Evolutionary conservation across 805 yeast species (phyloP).

Genomic region (Wickerhamiella australiensis): DNA sequence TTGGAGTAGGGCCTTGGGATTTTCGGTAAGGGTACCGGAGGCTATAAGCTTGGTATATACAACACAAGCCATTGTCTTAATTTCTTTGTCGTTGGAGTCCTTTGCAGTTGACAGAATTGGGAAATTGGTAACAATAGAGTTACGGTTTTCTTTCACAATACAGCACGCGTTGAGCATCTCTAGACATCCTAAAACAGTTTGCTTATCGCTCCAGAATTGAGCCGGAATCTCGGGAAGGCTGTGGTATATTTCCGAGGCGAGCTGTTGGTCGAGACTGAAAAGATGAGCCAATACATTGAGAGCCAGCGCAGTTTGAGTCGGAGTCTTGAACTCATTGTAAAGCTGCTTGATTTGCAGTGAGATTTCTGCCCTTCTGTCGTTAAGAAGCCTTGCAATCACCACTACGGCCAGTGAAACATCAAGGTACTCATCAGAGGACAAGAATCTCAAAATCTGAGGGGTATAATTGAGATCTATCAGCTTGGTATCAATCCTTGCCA

Average conservation of each 20-base stretch:
- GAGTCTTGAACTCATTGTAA: slow-evolving; percentile 1
- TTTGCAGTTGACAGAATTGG: slow-evolving; percentile 21
- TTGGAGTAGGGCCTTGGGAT: slow-evolving; percentile 16
- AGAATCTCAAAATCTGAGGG: slow-evolving; percentile 9
- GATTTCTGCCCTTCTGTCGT: not conserved
- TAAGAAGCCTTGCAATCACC: slow-evolving; percentile 8
- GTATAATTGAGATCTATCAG: slow-evolving; percentile 3
- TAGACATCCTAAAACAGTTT: slow-evolving; percentile 22
- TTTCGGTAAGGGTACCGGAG: slow-evolving; percentile 19
- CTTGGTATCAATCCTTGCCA: slow-evolving; percentile 10
- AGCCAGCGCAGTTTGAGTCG: not conserved
- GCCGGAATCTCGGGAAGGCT: slow-evolving; percentile 13
- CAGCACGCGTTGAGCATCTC: slow-evolving; percentile 29
- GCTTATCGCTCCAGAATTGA: slow-evolving; percentile 17
- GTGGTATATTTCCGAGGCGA: slow-evolving; percentile 23
- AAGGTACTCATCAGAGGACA: slow-evolving; percentile 5
- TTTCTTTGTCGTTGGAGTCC: slow-evolving; percentile 17
- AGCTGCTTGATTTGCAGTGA: slow-evolving; percentile 5
- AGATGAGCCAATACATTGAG: slow-evolving; percentile 23
- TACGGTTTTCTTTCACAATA: slow-evolving; percentile 25
- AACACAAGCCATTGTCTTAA: slow-evolving; percentile 26
- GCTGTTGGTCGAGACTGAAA: slow-evolving; percentile 22
- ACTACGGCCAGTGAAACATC: slow-evolving; percentile 10
- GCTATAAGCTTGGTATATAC: slow-evolving; percentile 28
- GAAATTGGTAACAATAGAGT: slow-evolving; percentile 21